These are phyloP conservation scores for Singerocomus inundabilis DNA, from an alignment of 1,284 basidiomycete genomes.

Conservation along the genomic window DNA sequence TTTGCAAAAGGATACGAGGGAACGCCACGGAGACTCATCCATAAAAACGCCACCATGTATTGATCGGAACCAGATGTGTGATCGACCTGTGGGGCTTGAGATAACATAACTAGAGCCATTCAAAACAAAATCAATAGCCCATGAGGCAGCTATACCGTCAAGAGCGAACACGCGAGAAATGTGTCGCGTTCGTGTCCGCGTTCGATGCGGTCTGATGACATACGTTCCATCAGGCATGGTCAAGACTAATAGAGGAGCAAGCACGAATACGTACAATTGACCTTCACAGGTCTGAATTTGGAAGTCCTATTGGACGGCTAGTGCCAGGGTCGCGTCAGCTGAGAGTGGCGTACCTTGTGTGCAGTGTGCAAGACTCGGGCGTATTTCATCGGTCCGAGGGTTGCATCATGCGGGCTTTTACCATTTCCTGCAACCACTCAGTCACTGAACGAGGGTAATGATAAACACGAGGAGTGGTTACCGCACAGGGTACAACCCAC, in stretches of 20 bases:
- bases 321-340: constrained; percentile 14
- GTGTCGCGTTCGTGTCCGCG: constrained; percentile 7
- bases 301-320: constrained; percentile 13
- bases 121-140: constrained; percentile 10
- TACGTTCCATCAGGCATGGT: constrained; percentile 8
- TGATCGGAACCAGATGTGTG: constrained; percentile 28
- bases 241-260: constrained; percentile 23
- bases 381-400: background rate
- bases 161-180: constrained; percentile 14
- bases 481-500: constrained; percentile 3
- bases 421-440: constrained; percentile 7
- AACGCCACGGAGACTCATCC: constrained; percentile 26
- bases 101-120: constrained; percentile 1
- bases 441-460: constrained; percentile 2
- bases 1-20: constrained; percentile 27
- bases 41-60: constrained; percentile 17
- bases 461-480: constrained; percentile 4
- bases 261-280: constrained; percentile 26
- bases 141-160: constrained; percentile 19
- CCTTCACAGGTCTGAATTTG: constrained; percentile 16
- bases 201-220: constrained; percentile 20
- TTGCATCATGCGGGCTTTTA: background rate
- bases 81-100: constrained; percentile 18
- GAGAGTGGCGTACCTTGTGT: constrained; percentile 6
- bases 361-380: background rate